These are phyloP conservation scores for Stylosanthes scabra DNA, from an alignment of 331 rosid genomes.

Conservation along the genomic window DNA sequence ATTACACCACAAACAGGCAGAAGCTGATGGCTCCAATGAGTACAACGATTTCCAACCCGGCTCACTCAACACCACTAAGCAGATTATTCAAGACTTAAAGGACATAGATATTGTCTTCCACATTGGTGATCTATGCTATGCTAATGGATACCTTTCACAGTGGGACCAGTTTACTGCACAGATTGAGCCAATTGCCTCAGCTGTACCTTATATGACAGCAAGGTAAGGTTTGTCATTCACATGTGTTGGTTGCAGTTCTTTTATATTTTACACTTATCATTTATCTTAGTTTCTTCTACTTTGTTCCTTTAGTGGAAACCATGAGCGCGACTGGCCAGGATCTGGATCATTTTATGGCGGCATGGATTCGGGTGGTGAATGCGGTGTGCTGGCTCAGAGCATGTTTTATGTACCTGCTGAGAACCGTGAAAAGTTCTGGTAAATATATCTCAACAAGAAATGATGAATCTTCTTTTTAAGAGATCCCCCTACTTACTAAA, in stretches of 20 bases:
- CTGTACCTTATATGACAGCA: constrained; percentile 91
- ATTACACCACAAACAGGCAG: constrained; percentile 61
- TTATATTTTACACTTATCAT: not conserved
- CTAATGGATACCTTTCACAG: constrained; percentile 93
- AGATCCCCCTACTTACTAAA: no score
- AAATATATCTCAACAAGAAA: not conserved
- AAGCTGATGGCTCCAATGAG: constrained; percentile 98
- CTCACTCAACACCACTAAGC: constrained; percentile 83
- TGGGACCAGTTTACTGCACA: constrained; percentile 98
- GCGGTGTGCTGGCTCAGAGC: constrained; percentile 82
- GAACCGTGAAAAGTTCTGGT: constrained; percentile 91
- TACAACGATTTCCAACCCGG: constrained; percentile 83
- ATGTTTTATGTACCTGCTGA: constrained; percentile 97
- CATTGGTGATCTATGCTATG: constrained; percentile 92
- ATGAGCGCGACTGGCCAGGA: constrained; percentile 98
- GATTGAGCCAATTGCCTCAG: constrained; percentile 91
- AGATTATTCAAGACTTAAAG: constrained; percentile 72
- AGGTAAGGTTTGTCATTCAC: constrained; percentile 72
- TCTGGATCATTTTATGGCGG: constrained; percentile 80
- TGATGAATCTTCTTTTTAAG: no score
- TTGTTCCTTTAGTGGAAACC: constrained; percentile 76
- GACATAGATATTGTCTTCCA: constrained; percentile 85
- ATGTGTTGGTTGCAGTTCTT: constrained; percentile 7
- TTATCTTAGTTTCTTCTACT: constrained; percentile 30
- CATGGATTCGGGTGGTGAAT: constrained; percentile 96